These are phyloP conservation scores for Datura wrightii DNA, from an alignment of 257 asterid species.

Conservation along the genomic window DNA sequence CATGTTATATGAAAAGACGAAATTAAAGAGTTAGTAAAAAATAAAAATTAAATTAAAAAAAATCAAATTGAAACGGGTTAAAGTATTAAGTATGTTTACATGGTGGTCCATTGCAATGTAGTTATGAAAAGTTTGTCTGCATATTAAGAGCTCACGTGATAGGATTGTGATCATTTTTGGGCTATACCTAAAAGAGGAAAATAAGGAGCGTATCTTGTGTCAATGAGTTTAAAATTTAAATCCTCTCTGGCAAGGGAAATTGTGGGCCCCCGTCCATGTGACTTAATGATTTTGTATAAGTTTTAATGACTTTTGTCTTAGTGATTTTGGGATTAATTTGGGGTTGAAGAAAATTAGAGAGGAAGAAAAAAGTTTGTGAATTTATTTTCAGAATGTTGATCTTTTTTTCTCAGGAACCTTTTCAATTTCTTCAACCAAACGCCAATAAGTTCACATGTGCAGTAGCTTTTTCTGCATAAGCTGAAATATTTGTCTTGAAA, in stretches of 20 bases:
- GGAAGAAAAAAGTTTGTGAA: not conserved
- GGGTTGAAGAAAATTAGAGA: not conserved
- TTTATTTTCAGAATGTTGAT: not conserved
- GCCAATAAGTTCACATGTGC: not conserved
- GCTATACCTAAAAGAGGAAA: not conserved
- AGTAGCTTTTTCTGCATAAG: not conserved
- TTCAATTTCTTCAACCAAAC: not conserved
- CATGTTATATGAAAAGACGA: too few relatives aligned
- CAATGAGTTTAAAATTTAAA: not conserved
- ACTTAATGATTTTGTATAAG: not conserved
- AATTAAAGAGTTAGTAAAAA: too few relatives aligned
- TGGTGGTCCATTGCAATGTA: not conserved
- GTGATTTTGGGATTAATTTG: not conserved
- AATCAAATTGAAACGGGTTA: too few relatives aligned
- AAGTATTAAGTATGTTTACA: not conserved
- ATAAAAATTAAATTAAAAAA: not conserved
- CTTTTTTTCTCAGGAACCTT: not conserved
- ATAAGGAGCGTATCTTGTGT: not conserved
- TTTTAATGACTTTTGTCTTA: not conserved
- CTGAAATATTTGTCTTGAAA: not conserved
- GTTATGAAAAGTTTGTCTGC: not conserved
- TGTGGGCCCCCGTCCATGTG: not conserved
- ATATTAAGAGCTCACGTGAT: not conserved
- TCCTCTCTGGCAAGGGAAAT: not conserved
- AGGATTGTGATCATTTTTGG: slow-evolving; percentile 1